Conservation (phyloP, 345 rosid genomes). For the Melaleuca quinquenervia region DNA sequence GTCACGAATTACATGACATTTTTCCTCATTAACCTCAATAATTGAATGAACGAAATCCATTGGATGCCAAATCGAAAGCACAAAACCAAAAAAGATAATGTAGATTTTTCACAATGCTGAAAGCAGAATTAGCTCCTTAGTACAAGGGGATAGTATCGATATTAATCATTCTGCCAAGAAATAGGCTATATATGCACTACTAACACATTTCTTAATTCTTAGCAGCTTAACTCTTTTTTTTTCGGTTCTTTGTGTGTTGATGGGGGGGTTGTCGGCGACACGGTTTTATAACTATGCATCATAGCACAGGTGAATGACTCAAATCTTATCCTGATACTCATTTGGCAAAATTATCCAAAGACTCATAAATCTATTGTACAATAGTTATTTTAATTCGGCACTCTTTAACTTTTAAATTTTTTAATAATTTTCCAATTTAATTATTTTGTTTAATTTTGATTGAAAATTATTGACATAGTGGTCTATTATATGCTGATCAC, state of each 20-base stretch:
- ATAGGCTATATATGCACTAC: not conserved
- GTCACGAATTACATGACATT: not conserved
- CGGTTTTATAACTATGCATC: not conserved
- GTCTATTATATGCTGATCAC: too few relatives aligned
- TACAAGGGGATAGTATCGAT: not conserved
- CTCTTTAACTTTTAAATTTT: not conserved
- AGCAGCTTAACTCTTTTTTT: too few relatives aligned
- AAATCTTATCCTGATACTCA: not conserved
- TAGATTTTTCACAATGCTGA: not conserved
- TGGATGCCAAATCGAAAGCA: not conserved
- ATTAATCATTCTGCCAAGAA: not conserved
- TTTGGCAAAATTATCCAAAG: not conserved
- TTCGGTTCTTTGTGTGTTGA: too few relatives aligned
- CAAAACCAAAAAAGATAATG: not conserved
- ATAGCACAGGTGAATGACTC: not conserved
- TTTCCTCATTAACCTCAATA: not conserved
- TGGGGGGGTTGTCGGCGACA: too few relatives aligned
- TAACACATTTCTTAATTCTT: not conserved
- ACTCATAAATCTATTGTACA: not conserved
- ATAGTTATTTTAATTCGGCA: accelerated
- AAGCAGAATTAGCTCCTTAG: not conserved
- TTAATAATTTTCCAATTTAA: too few relatives aligned
- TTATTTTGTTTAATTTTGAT: too few relatives aligned
- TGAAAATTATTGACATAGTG: too few relatives aligned
- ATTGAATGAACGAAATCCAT: not conserved